Percentiles rank a stretch among this genome's conserved stretches.
phyloP scores from a whole-genome alignment of 352 stramenopile species.

The Paralagenidium karlingii region DNA sequence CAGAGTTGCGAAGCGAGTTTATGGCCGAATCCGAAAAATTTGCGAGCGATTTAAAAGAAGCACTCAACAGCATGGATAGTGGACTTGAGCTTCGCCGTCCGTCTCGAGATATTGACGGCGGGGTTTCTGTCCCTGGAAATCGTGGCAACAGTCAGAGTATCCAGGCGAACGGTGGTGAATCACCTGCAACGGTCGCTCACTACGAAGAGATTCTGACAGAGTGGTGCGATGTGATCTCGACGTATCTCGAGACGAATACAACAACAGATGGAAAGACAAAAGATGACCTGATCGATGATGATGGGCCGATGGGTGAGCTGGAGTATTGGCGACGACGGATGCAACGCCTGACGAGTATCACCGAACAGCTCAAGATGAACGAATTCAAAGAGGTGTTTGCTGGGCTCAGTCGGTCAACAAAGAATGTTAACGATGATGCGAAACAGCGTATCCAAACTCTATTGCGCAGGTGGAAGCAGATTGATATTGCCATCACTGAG shows the following conservation, averaged over 20 bases:
- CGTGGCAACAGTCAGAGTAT: constrained; percentile 12
- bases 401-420: constrained; percentile 79
- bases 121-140: constrained; percentile 29
- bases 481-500: constrained; percentile 97
- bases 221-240: constrained; percentile 94
- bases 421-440: constrained; percentile 75
- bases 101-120: constrained; percentile 55
- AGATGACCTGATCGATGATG: constrained; percentile 68
- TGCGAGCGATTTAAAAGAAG: constrained; percentile 88
- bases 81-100: constrained; percentile 88
- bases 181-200: constrained; percentile 84
- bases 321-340: constrained; percentile 95
- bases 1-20: constrained; percentile 88
- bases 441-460: constrained; percentile 92
- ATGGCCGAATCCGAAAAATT: constrained; percentile 93
- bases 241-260: constrained; percentile 86
- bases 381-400: constrained; percentile 93
- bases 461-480: constrained; percentile 95
- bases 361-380: constrained; percentile 95
- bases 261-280: constrained; percentile 40
- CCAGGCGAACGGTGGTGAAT: constrained; percentile 70
- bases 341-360: constrained; percentile 98
- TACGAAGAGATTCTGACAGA: constrained; percentile 95
- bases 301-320: constrained; percentile 93
- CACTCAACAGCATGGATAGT: constrained; percentile 91